phyloP scores from a whole-genome alignment of 306 rosid species.

The Vigna reflexopilosa region DNA sequence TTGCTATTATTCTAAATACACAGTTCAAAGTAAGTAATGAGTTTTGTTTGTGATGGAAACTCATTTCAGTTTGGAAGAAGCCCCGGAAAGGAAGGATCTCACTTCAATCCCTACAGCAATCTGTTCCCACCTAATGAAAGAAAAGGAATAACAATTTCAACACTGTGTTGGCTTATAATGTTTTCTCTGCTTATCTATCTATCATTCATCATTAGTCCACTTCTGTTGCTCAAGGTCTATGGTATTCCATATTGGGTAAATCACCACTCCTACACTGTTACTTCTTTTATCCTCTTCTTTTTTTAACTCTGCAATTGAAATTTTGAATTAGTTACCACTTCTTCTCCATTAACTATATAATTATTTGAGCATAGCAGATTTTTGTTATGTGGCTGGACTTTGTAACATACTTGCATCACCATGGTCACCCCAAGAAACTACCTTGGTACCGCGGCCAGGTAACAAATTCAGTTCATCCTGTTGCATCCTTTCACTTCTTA shows the following conservation, averaged over 20 bases:
- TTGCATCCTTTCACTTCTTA: not conserved
- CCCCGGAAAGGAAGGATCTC: slow-evolving; percentile 94
- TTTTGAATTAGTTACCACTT: not conserved
- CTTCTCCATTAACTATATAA: not conserved
- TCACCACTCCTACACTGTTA: slow-evolving; percentile 1
- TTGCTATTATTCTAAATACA: not conserved
- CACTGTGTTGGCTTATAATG: slow-evolving; percentile 76
- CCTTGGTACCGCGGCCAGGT: slow-evolving; percentile 99
- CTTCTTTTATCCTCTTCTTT: not conserved
- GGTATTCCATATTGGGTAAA: slow-evolving; percentile 86
- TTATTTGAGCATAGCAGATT: slow-evolving; percentile 50
- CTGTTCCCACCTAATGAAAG: slow-evolving; percentile 75
- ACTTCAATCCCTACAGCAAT: slow-evolving; percentile 81
- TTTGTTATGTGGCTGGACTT: slow-evolving; percentile 88
- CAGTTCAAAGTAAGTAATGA: not conserved
- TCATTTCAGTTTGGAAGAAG: slow-evolving; percentile 79
- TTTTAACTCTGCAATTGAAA: not conserved
- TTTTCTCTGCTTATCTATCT: slow-evolving; percentile 56
- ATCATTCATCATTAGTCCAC: slow-evolving; percentile 57
- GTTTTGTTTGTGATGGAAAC: slow-evolving; percentile 31
- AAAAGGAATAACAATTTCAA: slow-evolving; percentile 68
- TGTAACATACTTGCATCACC: slow-evolving; percentile 97
- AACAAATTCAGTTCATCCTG: not conserved
- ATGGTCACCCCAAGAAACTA: slow-evolving; percentile 76
- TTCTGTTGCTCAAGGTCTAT: slow-evolving; percentile 64